Conservation (phyloP, 768 basidiomycete species). For the Gymnopilus junonius region DNA sequence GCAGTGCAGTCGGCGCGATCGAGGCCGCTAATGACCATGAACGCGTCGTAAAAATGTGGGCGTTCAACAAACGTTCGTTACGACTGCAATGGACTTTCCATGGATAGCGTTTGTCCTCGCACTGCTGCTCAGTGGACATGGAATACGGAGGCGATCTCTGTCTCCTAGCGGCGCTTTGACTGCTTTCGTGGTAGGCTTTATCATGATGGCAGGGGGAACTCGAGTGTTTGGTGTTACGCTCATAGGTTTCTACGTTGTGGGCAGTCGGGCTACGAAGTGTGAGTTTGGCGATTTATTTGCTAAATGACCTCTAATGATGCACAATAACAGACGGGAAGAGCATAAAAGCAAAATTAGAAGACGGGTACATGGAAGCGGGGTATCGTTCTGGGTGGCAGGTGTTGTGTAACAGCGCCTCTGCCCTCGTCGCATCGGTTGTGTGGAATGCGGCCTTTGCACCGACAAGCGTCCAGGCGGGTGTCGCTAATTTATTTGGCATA, state of each 20-base stretch:
- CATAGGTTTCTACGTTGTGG: conserved; percentile 79
- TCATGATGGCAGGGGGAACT: conserved; percentile 70
- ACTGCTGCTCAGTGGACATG: conserved; percentile 64
- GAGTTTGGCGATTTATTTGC: conserved; percentile 26
- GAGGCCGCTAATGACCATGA: background rate
- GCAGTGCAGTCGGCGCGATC: background rate
- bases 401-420: conserved; percentile 76
- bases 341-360: conserved; percentile 76
- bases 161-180: conserved; percentile 77
- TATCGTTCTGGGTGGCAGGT: conserved; percentile 84
- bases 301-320: background rate
- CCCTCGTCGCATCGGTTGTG: conserved; percentile 55
- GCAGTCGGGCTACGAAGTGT: conserved; percentile 85
- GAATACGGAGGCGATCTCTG: conserved; percentile 73
- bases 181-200: conserved; percentile 77
- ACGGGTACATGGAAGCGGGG: conserved; percentile 73
- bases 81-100: conserved; percentile 5
- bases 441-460: conserved; percentile 70
- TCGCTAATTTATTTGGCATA: conserved; percentile 30
- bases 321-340: conserved; percentile 64
- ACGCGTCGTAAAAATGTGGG: background rate
- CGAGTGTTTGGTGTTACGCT: conserved; percentile 68
- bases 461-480: conserved; percentile 40
- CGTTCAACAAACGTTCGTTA: background rate
- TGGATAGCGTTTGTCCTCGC: conserved; percentile 49